Evolutionary conservation across 2,329 filamentous ascomycete genomes (phyloP), one percentile per base, ranked within the genome.

Genomic region (Fusarium sp.): DNA sequence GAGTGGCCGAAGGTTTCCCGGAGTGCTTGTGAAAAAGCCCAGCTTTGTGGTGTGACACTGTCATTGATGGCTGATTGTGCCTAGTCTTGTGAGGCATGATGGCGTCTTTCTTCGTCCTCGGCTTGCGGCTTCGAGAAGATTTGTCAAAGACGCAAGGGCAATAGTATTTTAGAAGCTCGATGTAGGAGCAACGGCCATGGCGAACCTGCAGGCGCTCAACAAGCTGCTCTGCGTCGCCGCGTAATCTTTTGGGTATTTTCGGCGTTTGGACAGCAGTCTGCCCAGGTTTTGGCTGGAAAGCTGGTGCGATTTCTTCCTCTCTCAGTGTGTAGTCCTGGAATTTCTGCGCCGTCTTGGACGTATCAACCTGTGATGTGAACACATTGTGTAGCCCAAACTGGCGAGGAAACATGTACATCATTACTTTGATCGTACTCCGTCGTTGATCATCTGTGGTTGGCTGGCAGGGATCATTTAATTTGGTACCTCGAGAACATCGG

Each of bases 371-470:
- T 6, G 90, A 93, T 0, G 90, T 94, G 77, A 98, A 98, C n/a
- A 92, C 94, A 79, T 98, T 99, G 76, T 97, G 94, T 4, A 99
- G 83, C 13, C 89, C 89, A 76, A 97, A 98, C 75, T 98, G 95
- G 11, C 91, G 87, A 34, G 96, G 96, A 73, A 99, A 99, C 2
- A 99, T 90, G 79, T 98, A 95, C 84, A 95, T 96, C 88, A 97
- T 89, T 18, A 97, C 81, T 72, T 92, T 93, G 11, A 90, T 76
- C 0, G 90, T 92, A 67, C 91, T 87, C 12, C 62, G 64, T n/a
- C 63, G 62, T 37, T 65, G 51, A 10, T 80, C 76, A 18, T 67
- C 31, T 5, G 2, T n/a, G n/a, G 50, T 31, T 3, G 31, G 18
- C 30, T 31, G 3, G 8, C 52, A 23, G 13, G 30, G 7, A 2